Percentiles rank a stretch among this genome's conserved stretches.
phyloP scores from a whole-genome alignment of 768 basidiomycete species.

The Tremella fuciformis region DNA sequence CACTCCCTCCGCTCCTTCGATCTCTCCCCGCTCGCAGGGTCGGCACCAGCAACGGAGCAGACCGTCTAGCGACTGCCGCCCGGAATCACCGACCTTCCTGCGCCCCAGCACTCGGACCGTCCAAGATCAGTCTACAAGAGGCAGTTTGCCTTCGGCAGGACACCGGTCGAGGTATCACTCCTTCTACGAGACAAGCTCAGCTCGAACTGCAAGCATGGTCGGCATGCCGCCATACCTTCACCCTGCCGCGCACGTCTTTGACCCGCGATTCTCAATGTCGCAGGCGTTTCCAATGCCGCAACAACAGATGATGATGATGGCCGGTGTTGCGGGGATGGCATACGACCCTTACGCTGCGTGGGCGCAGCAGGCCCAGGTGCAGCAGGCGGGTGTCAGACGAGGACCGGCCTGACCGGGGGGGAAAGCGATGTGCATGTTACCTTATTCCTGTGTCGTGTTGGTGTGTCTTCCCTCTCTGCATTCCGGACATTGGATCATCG shows the following conservation, averaged over 20 bases:
- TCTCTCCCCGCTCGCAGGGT: not conserved
- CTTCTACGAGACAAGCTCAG: not conserved
- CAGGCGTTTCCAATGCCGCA: not conserved
- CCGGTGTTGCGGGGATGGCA: not conserved
- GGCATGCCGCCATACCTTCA: not conserved
- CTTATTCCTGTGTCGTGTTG: too few species aligned
- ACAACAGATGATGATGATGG: not conserved
- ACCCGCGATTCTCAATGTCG: too few species aligned
- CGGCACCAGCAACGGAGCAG: too few species aligned
- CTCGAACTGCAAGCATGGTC: not conserved
- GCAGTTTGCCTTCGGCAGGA: not conserved
- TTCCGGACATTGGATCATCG: too few species aligned
- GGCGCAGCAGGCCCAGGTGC: too few species aligned
- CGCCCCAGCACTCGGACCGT: not conserved
- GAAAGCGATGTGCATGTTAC: too few species aligned
- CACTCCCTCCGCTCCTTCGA: not conserved
- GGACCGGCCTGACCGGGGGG: too few species aligned
- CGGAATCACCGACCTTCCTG: not conserved
- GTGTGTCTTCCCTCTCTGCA: too few species aligned
- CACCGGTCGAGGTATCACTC: not conserved
- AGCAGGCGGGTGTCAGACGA: too few species aligned
- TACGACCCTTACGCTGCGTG: conserved; percentile 1
- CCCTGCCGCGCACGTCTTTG: not conserved
- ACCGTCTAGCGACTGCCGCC: too few species aligned
- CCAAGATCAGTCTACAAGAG: not conserved